Evolutionary conservation across 768 basidiomycete species (phyloP), one percentile per base, ranked within the genome.

Genomic region (Tulasnella sp.): DNA sequence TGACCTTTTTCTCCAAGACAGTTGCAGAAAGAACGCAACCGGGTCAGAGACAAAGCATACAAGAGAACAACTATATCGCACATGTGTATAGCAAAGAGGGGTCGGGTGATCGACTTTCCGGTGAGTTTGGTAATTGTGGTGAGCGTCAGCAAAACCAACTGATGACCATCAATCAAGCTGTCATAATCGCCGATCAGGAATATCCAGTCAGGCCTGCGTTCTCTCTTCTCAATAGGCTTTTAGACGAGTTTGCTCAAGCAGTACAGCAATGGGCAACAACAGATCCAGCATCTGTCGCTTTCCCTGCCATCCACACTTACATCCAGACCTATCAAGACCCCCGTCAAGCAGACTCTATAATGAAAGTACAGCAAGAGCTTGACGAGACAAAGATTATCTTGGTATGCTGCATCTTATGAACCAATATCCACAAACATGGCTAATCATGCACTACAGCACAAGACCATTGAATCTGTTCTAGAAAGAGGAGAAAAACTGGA

Each of bases 331-430:
- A 95, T 64, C 93, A 99, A 68, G 93, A 99, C 66, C 93, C 93
- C 8, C 76, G 79, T 57, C 90, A 96, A 68, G 93, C 93, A 5
- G 93, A 99, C 69, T 83, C 87, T 16, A 96, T 99, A 62, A 93
- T 98, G 92, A 77, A 82, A 57, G 95, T 99, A 10, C 95, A 99
- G 66, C 84, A 90, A 62, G 95, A 99, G 64, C 68, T 99, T 47
- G 95, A 99, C 64, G 95, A 99, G 70, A 98, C 95, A 3, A 99
- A 99, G 82, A 93, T 99, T 58, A 79, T 98, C 40, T 69, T 99
- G 65, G 92, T 93, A 60, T 54, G 45, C 28, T 19, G 5, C 7
- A 44, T 43, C n/a, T 19, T 25, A 22, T n/a, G 1, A 19, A 31
- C 9, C 19, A 50, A 25, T 54, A 29, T 25, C 42, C 42, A 31